Evolutionary conservation across 768 basidiomycete species (phyloP).

Genomic region (Leccinum disarticulatum): DNA sequence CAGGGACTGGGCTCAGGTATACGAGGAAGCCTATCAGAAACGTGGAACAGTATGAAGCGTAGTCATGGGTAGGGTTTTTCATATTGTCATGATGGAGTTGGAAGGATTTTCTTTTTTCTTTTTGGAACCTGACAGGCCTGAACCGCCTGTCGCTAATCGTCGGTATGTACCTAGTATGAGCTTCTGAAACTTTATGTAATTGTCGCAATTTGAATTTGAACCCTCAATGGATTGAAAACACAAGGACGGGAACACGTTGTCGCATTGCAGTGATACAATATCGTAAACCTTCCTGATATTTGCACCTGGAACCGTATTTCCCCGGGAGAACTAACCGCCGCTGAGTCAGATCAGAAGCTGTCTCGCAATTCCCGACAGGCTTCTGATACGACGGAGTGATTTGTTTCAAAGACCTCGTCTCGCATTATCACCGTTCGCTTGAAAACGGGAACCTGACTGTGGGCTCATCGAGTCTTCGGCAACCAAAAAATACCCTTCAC

Average conservation of each 20-base stretch:
- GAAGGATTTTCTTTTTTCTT: neutral
- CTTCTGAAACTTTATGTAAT: neutral
- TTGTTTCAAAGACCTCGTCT: neutral
- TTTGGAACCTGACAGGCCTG: neutral
- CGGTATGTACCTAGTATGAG: neutral
- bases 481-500: neutral
- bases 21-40: conserved; percentile 23
- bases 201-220: too few relatives aligned
- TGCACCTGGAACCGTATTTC: neutral
- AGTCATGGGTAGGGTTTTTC: neutral
- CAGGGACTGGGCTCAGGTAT: conserved; percentile 28
- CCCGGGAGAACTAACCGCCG: neutral
- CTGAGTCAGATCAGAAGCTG: neutral
- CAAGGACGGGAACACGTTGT: neutral
- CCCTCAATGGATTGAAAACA: too few relatives aligned
- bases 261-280: too few relatives aligned
- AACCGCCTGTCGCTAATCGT: neutral
- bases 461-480: neutral
- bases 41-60: neutral
- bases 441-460: neutral
- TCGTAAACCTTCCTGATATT: neutral
- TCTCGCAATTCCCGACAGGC: neutral
- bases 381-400: neutral
- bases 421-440: neutral
- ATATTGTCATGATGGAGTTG: neutral